Base-by-base conservation (phyloP, 371 early-diverging fungal species). In the Apophysomyces variabilis region DNA sequence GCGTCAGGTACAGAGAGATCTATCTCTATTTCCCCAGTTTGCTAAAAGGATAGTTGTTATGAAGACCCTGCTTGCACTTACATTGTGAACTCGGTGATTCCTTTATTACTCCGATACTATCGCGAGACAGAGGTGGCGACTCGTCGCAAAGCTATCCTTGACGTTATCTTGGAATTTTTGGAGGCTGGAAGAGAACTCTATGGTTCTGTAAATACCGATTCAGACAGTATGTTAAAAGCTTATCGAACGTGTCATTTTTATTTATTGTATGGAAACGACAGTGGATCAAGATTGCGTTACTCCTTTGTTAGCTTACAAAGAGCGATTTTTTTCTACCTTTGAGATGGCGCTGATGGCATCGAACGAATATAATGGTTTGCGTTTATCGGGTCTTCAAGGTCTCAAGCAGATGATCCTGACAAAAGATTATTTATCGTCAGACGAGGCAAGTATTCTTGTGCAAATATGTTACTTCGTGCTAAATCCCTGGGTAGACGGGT, bases 321-420 rank as follows among this genome's bases (percentile, higher is more conserved):
- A 91, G 66, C 78, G 86, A 8, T 80, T 90, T 58, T 87, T 90
- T 65, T 85, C 79, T 43, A 73, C 90, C 9, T 93, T 89, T 72
- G 85, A 85, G 26, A 71, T 82, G 21, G 84, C 88, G 0, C 65
- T 88, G 37, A 70, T 76, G 32, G 43, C 69, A 38, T 85, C 86
- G 16, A 90, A 92, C 67, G 93, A 93, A 77, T 90, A 93, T 69
- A 89, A 85, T 62, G 81, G 87, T 7, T 68, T 92, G 57, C 82
- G 92, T 38, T 72, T 89, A 14, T 82, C 85, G 16, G 91, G 92
- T 5, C 69, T 92, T 9, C 84, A 83, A 58, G 93, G 93, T 4
- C 79, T 92, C 36, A 81, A 86, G 50, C 75, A 84, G 11, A 85
- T 92, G 85, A 81, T 84, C 36, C 61, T 92, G 39, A 78, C 89